phyloP scores from a whole-genome alignment of 2,329 filamentous ascomycete genomes.

The Fusarium torulosum region DNA sequence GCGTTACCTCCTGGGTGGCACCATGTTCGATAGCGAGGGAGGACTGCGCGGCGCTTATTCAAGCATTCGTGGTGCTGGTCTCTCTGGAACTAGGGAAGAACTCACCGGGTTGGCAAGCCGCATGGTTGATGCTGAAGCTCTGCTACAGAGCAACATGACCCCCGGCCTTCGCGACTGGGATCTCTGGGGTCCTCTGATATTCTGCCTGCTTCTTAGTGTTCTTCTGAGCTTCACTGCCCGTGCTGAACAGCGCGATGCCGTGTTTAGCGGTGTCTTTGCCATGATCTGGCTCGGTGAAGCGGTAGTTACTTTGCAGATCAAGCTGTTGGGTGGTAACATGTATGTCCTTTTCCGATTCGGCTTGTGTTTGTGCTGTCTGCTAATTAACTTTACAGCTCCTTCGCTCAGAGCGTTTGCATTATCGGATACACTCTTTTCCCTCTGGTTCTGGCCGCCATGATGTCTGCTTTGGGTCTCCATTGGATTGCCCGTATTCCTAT shows the following conservation, averaged over 20 bases:
- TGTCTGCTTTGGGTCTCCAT: constrained; percentile 85
- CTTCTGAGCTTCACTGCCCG: constrained; percentile 87
- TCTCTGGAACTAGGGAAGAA: constrained; percentile 72
- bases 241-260: constrained; percentile 83
- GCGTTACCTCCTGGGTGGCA: constrained; percentile 85
- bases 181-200: constrained; percentile 95
- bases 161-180: constrained; percentile 96
- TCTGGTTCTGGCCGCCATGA: constrained; percentile 89
- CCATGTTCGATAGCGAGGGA: constrained; percentile 69
- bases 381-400: constrained; percentile 73
- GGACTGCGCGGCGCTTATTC: constrained; percentile 72
- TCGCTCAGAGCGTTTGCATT: constrained; percentile 97
- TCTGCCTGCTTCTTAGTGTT: constrained; percentile 89
- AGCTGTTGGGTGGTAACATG: constrained; percentile 96
- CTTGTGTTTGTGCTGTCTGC: constrained; percentile 7
- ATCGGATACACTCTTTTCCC: constrained; percentile 99
- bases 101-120: constrained; percentile 71
- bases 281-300: constrained; percentile 98
- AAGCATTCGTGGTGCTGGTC: constrained; percentile 69
- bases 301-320: constrained; percentile 97
- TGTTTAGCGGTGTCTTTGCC: constrained; percentile 96
- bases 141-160: constrained; percentile 80
- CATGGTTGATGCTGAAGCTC: constrained; percentile 72
- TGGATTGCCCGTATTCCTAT: constrained; percentile 89
- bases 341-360: constrained; percentile 63